Evolutionary conservation across 2,329 filamentous ascomycete species (phyloP).

Genomic region (Cadophora malorum): DNA sequence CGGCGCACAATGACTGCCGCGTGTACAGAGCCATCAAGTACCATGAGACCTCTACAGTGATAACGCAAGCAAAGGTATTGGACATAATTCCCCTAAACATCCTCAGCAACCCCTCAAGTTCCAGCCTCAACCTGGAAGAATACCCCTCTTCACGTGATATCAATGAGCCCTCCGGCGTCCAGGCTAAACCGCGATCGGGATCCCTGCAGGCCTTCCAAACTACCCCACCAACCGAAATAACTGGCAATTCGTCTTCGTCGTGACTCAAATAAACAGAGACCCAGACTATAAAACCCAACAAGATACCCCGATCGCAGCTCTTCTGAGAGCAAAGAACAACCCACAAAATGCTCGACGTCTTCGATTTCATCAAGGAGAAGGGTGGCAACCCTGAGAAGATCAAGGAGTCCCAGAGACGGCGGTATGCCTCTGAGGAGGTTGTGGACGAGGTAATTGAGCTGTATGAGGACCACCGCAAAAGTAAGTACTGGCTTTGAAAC

Average conservation of each 20-base stretch:
- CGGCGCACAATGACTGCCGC: not conserved
- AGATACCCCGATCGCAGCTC: not conserved
- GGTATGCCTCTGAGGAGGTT: conserved; percentile 78
- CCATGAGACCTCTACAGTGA: not conserved
- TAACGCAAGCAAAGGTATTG: not conserved
- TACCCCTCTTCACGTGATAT: conserved; percentile 20
- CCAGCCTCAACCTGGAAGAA: conserved; percentile 3
- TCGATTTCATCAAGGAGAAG: conserved; percentile 82
- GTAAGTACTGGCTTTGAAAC: conserved; percentile 49
- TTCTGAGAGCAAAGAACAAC: conserved; percentile 6
- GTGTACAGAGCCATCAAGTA: not conserved
- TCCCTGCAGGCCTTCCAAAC: not conserved
- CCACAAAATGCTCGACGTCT: conserved; percentile 72
- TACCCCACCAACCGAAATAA: conserved; percentile 16
- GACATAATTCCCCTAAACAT: not conserved
- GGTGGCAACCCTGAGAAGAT: conserved; percentile 92
- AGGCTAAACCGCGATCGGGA: conserved; percentile 12
- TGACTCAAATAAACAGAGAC: conserved; percentile 22
- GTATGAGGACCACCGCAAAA: conserved; percentile 84
- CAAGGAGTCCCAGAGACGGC: conserved; percentile 85
- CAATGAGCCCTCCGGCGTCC: not conserved
- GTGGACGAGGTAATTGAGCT: conserved; percentile 91
- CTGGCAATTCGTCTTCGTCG: conserved; percentile 12
- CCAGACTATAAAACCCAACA: not conserved
- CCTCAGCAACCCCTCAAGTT: not conserved